A percentile compares a stretch with the other conserved stretches of the same genome.
Evolutionary conservation across 2,329 filamentous ascomycete genomes (phyloP).

Genomic region (Teratosphaeria nubilosa): DNA sequence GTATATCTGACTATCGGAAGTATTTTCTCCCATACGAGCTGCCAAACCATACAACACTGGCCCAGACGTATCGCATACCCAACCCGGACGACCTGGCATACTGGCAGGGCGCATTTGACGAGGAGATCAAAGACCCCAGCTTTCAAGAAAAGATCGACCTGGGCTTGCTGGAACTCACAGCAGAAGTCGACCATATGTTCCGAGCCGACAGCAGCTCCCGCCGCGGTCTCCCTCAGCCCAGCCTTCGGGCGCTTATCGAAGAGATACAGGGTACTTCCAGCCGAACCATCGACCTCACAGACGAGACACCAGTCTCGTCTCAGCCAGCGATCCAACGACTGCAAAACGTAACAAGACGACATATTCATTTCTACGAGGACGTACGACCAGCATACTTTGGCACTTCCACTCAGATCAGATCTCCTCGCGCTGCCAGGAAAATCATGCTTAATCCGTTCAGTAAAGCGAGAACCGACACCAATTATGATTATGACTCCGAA

Average conservation of each 20-base stretch:
- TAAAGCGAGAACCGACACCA: slow-evolving; percentile 50
- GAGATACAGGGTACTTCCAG: slow-evolving; percentile 32
- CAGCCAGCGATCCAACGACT: slow-evolving; percentile 13
- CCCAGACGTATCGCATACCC: slow-evolving; percentile 39
- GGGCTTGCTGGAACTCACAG: slow-evolving; percentile 11
- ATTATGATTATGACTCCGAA: slow-evolving; percentile 81
- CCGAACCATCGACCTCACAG: slow-evolving; percentile 34
- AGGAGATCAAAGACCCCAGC: slow-evolving; percentile 19
- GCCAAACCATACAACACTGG: slow-evolving; percentile 62
- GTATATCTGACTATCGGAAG: slow-evolving; percentile 40
- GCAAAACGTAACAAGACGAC: slow-evolving; percentile 50
- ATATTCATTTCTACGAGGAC: slow-evolving; percentile 51
- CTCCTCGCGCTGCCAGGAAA: slow-evolving; percentile 33
- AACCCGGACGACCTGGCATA: slow-evolving; percentile 13
- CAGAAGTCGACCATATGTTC: slow-evolving; percentile 7
- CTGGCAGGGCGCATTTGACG: slow-evolving; percentile 20
- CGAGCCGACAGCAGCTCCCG: neutral
- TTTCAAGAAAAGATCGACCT: slow-evolving; percentile 22
- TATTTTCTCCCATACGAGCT: slow-evolving; percentile 75
- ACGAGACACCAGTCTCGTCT: slow-evolving; percentile 11
- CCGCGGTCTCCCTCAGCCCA: slow-evolving; percentile 13
- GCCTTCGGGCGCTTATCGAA: slow-evolving; percentile 29
- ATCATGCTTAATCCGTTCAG: slow-evolving; percentile 44
- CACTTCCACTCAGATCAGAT: slow-evolving; percentile 54
- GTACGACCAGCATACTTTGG: slow-evolving; percentile 60